These are phyloP conservation scores for Globisporangium recalcitrans DNA, from an alignment of 352 stramenopile species.

Conservation along the genomic window DNA sequence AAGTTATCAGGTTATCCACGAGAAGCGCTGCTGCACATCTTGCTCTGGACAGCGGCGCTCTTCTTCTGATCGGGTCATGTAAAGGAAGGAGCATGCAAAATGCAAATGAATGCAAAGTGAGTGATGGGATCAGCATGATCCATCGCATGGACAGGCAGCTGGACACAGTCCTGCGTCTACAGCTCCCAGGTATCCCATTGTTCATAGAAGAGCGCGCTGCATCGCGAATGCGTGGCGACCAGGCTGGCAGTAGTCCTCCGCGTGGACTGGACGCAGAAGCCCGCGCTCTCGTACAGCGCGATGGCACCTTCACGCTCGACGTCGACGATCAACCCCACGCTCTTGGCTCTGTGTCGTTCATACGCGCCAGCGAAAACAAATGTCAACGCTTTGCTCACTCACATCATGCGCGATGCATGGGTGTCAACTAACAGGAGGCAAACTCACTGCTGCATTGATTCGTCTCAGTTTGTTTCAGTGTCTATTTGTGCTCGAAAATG, in stretches of 20 bases:
- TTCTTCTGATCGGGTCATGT: background rate
- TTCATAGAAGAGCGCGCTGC: slow-evolving; percentile 14
- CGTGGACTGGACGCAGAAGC: slow-evolving; percentile 23
- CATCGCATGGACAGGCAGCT: too few relatives aligned
- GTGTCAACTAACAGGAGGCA: too few relatives aligned
- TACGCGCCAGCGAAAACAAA: background rate
- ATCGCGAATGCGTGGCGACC: slow-evolving; percentile 39
- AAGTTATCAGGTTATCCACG: background rate
- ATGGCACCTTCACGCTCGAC: slow-evolving; percentile 29
- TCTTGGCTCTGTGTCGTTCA: slow-evolving; percentile 5
- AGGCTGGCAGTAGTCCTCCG: slow-evolving; percentile 40
- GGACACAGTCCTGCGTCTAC: background rate
- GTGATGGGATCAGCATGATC: too few relatives aligned
- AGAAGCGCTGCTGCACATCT: background rate
- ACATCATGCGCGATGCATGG: too few relatives aligned
- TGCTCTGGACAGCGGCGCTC: background rate
- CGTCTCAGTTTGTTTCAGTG: too few relatives aligned
- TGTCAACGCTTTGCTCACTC: background rate
- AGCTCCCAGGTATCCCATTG: background rate
- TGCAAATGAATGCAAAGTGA: too few relatives aligned
- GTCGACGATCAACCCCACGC: slow-evolving; percentile 27
- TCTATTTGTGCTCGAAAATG: background rate
- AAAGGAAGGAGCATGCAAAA: background rate
- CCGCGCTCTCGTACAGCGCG: slow-evolving; percentile 35
- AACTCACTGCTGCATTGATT: too few relatives aligned